phyloP scores from a whole-genome alignment of 2,329 filamentous ascomycete species.

The Onygenales sp. region DNA sequence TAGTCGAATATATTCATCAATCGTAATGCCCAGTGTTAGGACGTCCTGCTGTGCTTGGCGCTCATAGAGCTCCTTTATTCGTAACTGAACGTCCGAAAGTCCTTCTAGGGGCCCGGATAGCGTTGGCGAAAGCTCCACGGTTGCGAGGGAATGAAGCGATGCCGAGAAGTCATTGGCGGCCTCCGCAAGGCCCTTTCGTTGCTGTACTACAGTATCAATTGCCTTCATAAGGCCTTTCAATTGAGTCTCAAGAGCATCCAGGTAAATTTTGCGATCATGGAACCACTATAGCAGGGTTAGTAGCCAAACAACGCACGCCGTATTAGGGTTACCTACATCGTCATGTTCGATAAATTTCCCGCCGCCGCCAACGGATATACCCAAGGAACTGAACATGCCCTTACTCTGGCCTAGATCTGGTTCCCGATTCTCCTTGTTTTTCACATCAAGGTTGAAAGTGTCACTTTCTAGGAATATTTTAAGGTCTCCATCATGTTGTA shows the following conservation, averaged over 20 bases:
- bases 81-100: slow-evolving; percentile 84
- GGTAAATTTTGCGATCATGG: slow-evolving; percentile 87
- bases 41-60: slow-evolving; percentile 96
- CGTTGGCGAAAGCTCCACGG: slow-evolving; percentile 81
- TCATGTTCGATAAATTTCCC: slow-evolving; percentile 96
- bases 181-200: slow-evolving; percentile 88
- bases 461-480: slow-evolving; percentile 98
- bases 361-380: slow-evolving; percentile 64
- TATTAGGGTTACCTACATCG: slow-evolving; percentile 54
- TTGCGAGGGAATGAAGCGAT: slow-evolving; percentile 83
- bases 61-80: slow-evolving; percentile 90
- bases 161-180: slow-evolving; percentile 87
- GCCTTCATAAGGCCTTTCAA: slow-evolving; percentile 84
- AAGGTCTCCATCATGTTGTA: slow-evolving; percentile 87
- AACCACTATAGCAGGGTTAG: slow-evolving; percentile 62
- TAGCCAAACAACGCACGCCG: neutral
- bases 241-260: slow-evolving; percentile 88
- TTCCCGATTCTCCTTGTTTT: slow-evolving; percentile 91
- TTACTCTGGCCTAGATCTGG: slow-evolving; percentile 82
- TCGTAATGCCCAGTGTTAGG: slow-evolving; percentile 89
- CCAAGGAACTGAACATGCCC: slow-evolving; percentile 79
- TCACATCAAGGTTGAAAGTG: slow-evolving; percentile 89
- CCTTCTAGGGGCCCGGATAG: slow-evolving; percentile 84
- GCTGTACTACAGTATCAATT: slow-evolving; percentile 83
- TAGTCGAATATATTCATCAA: slow-evolving; percentile 94